A percentile compares a stretch with the other conserved stretches of the same genome.
phyloP scores from a whole-genome alignment of 768 basidiomycete species.

The Cantharellus cinnabarinus region DNA sequence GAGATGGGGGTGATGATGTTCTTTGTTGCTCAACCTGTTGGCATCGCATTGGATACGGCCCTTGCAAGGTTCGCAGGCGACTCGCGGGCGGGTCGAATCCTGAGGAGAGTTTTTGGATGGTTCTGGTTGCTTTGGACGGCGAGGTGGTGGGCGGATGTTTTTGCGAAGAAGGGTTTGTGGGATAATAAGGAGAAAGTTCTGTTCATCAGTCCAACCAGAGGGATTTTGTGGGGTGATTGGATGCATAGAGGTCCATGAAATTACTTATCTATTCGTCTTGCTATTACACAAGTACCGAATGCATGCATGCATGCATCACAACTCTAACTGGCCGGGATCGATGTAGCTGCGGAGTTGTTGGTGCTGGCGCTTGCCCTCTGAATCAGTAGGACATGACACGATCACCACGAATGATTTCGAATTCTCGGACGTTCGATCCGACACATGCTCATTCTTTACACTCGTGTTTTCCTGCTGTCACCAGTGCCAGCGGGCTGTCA shows the following conservation, averaged over 20 bases:
- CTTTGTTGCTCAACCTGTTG: conserved; percentile 7
- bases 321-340: too few relatives aligned
- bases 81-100: not conserved
- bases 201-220: conserved; percentile 3
- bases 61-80: not conserved
- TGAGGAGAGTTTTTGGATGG: conserved; percentile 3
- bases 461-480: too few relatives aligned
- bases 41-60: conserved; percentile 3
- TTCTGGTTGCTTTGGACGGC: conserved; percentile 5
- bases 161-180: conserved; percentile 1
- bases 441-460: too few relatives aligned
- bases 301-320: too few relatives aligned
- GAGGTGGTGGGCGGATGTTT: conserved; percentile 6
- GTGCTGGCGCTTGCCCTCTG: too few relatives aligned
- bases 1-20: conserved; percentile 3
- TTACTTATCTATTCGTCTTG: too few relatives aligned
- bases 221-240: conserved; percentile 4
- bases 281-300: too few relatives aligned
- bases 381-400: too few relatives aligned
- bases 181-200: conserved; percentile 1
- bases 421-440: too few relatives aligned
- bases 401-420: too few relatives aligned
- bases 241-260: not conserved
- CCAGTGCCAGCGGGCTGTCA: too few relatives aligned
- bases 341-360: too few relatives aligned